These are phyloP conservation scores for Aspergillus vadensis DNA, from an alignment of 2,329 filamentous ascomycete genomes.

Conservation along the genomic window DNA sequence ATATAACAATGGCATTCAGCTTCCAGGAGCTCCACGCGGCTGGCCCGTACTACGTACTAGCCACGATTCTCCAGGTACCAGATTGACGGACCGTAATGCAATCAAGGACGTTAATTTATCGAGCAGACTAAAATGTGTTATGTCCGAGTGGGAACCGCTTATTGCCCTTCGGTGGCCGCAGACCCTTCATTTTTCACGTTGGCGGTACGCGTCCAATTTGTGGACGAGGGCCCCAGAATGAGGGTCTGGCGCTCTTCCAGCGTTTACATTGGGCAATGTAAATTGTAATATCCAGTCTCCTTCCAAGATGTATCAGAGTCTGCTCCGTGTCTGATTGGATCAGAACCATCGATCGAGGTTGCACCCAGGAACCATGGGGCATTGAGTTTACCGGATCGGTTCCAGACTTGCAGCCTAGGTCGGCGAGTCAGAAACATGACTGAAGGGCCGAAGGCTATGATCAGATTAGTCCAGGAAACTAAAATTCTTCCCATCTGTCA, in stretches of 20 bases:
- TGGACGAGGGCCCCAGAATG: background rate
- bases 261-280: background rate
- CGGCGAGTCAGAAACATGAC: background rate
- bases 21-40: background rate
- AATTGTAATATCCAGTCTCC: background rate
- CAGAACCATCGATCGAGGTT: background rate
- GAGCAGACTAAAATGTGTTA: background rate
- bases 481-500: background rate
- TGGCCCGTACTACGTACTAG: background rate
- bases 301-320: background rate
- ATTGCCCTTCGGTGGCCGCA: background rate
- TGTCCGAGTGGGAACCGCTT: conserved; percentile 1
- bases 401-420: conserved; percentile 8
- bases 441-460: background rate
- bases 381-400: background rate
- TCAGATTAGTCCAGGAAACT: background rate
- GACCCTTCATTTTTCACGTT: background rate
- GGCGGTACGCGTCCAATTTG: background rate
- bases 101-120: background rate
- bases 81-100: conserved; percentile 1
- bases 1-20: conserved; percentile 4
- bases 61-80: conserved; percentile 3
- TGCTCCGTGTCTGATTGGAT: conserved; percentile 3
- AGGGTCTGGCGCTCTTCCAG: background rate
- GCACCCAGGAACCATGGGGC: conserved; percentile 10